phyloP scores from a whole-genome alignment of 371 early-diverging fungal genomes.

The Rhizomucor miehei region DNA sequence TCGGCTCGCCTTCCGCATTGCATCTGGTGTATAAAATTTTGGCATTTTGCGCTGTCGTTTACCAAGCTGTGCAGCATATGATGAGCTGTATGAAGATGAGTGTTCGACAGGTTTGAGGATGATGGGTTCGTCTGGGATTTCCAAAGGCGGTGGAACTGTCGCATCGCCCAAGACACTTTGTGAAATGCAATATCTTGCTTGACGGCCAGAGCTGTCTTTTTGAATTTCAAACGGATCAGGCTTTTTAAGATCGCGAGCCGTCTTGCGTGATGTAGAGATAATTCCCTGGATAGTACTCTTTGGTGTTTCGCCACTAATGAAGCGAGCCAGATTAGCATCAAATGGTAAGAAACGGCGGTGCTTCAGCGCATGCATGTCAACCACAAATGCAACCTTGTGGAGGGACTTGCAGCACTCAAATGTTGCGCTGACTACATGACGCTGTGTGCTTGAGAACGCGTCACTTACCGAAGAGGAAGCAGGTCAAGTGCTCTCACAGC shows the following conservation, averaged over 20 bases:
- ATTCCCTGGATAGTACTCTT: conserved; percentile 55
- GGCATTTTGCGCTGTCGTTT: conserved; percentile 37
- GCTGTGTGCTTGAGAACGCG: background rate
- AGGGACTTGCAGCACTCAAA: too few relatives aligned
- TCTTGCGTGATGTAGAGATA: conserved; percentile 47
- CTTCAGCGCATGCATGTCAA: too few relatives aligned
- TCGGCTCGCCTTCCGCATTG: conserved; percentile 11
- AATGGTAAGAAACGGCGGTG: too few relatives aligned
- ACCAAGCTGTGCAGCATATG: conserved; percentile 9
- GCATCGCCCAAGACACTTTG: conserved; percentile 37
- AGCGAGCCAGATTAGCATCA: too few relatives aligned
- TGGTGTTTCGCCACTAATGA: conserved; percentile 49
- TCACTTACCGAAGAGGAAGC: conserved; percentile 40
- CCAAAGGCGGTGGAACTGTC: conserved; percentile 21
- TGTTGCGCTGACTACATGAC: too few relatives aligned
- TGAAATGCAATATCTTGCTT: conserved; percentile 45
- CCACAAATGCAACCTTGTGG: too few relatives aligned
- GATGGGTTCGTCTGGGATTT: conserved; percentile 47
- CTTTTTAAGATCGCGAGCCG: conserved; percentile 34
- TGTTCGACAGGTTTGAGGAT: conserved; percentile 35
- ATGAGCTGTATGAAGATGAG: conserved; percentile 1
- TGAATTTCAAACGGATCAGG: conserved; percentile 48
- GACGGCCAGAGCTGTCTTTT: conserved; percentile 35
- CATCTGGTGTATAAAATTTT: conserved; percentile 23
- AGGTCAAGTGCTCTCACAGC: conserved; percentile 41